Percentiles rank a stretch among this genome's conserved stretches.
Conservation (phyloP, 805 yeast species). For the Kuraishia molischiana region DNA sequence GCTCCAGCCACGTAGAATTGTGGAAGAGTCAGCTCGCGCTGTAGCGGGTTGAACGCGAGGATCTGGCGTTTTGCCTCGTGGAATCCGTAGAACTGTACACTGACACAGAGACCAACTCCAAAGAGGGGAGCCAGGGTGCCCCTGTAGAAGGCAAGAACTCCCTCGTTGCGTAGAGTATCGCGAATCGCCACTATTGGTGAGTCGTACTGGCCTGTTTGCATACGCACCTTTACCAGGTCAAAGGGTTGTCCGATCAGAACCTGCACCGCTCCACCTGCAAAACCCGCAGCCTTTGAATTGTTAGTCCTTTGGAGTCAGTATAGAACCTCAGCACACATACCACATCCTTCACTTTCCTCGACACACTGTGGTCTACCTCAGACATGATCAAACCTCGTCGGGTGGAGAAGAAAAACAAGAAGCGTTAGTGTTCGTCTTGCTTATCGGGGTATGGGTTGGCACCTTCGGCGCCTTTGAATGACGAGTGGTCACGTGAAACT, state of each 20-base stretch:
- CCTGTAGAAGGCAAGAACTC: slow-evolving; percentile 51
- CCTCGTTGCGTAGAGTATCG: slow-evolving; percentile 55
- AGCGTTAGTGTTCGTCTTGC: too few species aligned
- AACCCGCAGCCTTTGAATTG: slow-evolving; percentile 37
- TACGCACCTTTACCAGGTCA: slow-evolving; percentile 60
- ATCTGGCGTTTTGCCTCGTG: slow-evolving; percentile 59
- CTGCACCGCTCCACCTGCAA: slow-evolving; percentile 45
- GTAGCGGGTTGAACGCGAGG: slow-evolving; percentile 16
- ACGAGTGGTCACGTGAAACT: too few species aligned
- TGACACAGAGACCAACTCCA: slow-evolving; percentile 64
- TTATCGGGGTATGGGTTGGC: too few species aligned
- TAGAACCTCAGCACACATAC: slow-evolving; percentile 12
- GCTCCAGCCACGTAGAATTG: slow-evolving; percentile 59
- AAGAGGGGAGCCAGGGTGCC: slow-evolving; percentile 63
- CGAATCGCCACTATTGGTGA: slow-evolving; percentile 41
- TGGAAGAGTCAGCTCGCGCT: slow-evolving; percentile 31
- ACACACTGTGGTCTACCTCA: slow-evolving; percentile 21
- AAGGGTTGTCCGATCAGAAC: slow-evolving; percentile 57
- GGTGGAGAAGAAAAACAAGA: too few species aligned
- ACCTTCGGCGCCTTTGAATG: too few species aligned
- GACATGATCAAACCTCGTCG: too few species aligned
- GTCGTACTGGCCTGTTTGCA: slow-evolving; percentile 58
- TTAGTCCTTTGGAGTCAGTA: not conserved
- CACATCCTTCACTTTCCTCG: slow-evolving; percentile 41
- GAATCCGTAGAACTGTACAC: slow-evolving; percentile 62